Base-by-base conservation (phyloP, 495 filamentous ascomycete genomes). In the Cenococcum geophilum region DNA sequence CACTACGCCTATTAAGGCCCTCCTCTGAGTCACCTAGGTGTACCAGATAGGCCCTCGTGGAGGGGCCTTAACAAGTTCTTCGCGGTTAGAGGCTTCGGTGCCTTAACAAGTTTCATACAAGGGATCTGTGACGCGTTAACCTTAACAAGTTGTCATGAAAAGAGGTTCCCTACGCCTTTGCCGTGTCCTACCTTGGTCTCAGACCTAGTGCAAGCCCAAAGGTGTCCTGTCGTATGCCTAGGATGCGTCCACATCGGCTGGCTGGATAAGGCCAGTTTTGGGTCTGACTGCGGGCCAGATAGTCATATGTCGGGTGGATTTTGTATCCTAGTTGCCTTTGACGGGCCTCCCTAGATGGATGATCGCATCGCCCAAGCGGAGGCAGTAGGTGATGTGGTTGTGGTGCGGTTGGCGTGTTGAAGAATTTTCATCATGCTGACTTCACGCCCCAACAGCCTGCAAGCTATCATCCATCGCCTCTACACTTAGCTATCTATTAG, bases 371-470 rank as follows among this genome's bases (percentile, higher is more conserved):
- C 45, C 45, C 45, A 49, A 49, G 45, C 45, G 18, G 45, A 49
- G 45, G 45, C 45, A 49, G 45, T 49, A 49, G 45, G 45, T 49
- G 45, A 20, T 49, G 45, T 49, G 45, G 45, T 49, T 49, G 45
- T 49, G 45, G 20, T 49, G 45, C 45, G 18, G 45, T 18, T 20
- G 36, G 36, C 36, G 36, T 14, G 36, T 40, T 6, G 36, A 40
- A 14, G 14, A 40, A 40, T 6, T 40, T 40, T 40, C 14, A 40
- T 40, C 36, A 14, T 14, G 8, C 14, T 6, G 14, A 40, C 36
- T 6, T 14, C 36, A 14, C 36, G 14, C 36, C 36, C 36, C 14
- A 40, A 40, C 36, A 40, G 36, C 36, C 36, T 40, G 36, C 36
- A 8, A 40, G 36, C 36, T 40, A 14, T 14, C 14, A 40, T 40